phyloP scores from a whole-genome alignment of 192 early-diverging fungal genomes.

The Powellomyces hirtus region DNA sequence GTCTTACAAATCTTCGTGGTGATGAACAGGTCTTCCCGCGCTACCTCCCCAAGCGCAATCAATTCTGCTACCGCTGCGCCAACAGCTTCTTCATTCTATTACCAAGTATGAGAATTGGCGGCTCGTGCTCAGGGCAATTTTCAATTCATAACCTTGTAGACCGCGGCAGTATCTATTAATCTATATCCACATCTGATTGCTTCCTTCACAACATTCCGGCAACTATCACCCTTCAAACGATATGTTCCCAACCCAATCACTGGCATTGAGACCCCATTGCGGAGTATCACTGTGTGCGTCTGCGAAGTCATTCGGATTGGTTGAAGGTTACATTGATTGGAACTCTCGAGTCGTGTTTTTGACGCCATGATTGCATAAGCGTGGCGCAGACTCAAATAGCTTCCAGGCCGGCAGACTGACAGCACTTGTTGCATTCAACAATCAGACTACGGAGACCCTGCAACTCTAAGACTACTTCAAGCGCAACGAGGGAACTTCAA shows the following conservation, averaged over 20 bases:
- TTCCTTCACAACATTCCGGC: slow-evolving; percentile 7
- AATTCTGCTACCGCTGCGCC: slow-evolving; percentile 22
- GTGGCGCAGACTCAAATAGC: too few species aligned
- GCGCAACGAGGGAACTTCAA: too few species aligned
- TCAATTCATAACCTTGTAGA: slow-evolving; percentile 21
- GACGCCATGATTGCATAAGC: too few species aligned
- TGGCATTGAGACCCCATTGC: slow-evolving; percentile 25
- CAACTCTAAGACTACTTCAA: too few species aligned
- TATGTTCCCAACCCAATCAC: slow-evolving; percentile 28
- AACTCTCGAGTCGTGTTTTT: too few species aligned
- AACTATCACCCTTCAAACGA: slow-evolving; percentile 18
- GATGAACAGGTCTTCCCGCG: slow-evolving; percentile 37
- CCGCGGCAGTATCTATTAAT: slow-evolving; percentile 31
- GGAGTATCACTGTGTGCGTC: slow-evolving; percentile 11
- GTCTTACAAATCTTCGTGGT: slow-evolving; percentile 44
- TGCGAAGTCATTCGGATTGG: too few species aligned
- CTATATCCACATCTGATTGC: slow-evolving; percentile 25
- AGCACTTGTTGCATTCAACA: too few species aligned
- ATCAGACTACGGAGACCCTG: too few species aligned
- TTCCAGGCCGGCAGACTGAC: too few species aligned
- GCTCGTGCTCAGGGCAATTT: not conserved
- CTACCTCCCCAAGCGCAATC: slow-evolving; percentile 2
- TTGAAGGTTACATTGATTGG: too few species aligned
- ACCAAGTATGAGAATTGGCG: not conserved
- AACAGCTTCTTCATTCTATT: slow-evolving; percentile 36